Evolutionary conservation across 805 yeast species (phyloP), one percentile per base, ranked within the genome.

Genomic region (Priceomyces medius): DNA sequence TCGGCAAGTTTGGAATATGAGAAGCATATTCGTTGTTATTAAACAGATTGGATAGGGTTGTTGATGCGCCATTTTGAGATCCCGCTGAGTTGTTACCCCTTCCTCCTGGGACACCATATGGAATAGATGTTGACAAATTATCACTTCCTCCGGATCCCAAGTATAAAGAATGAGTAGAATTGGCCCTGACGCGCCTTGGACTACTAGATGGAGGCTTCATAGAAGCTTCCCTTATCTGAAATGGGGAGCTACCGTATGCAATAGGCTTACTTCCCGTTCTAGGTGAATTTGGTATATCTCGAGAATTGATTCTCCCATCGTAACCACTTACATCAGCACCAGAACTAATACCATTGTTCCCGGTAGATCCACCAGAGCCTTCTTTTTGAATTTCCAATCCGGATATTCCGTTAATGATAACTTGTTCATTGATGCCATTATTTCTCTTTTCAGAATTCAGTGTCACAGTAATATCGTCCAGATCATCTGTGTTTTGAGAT

Each of bases 31-130:
- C 43, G 21, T 17, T 37, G 20, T 16, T 20, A 7, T 24, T 20
- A 19, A 35, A 35, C 38, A 18, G 42, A n/a, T 20, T 34, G 2
- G 43, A 26, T 8, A 34, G n/a, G n/a, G 14, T 40, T 5, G 37
- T 14, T 10, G 16, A 24, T 4, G 20, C 28, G 8, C 42, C 32
- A 16, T 12, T 17, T 16, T 27, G 34, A 21, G 31, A 19, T 3
- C 43, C 27, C 10, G 23, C 27, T 13, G 55, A 48, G 35, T 47
- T 38, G 5, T 42, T 42, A 20, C 50, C 47, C 35, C 63, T 73
- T 7, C 85, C 83, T 18, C 86, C 86, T 1, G 89, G 89, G 2
- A 81, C 88, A 6, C 83, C 72, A 58, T 83, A 83, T 1, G 89
- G 89, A 37, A 83, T 83, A 29, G 79, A 71, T 18, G 79, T 68